These are phyloP conservation scores for Parasarocladium wereldwijsianum DNA, from an alignment of 2,329 filamentous ascomycete species.

Conservation along the genomic window DNA sequence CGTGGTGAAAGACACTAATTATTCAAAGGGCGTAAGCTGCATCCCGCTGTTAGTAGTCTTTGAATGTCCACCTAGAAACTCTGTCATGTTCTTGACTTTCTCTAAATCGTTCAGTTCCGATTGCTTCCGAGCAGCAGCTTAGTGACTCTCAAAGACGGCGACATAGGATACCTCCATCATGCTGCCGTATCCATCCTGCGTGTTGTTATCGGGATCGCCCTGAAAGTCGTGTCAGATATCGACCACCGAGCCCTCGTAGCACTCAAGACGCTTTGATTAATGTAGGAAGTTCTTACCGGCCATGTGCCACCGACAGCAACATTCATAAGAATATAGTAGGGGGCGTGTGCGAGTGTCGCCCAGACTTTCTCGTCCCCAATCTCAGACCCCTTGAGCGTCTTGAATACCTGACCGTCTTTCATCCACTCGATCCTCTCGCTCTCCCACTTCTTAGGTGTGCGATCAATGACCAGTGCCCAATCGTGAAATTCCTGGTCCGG, in stretches of 20 bases:
- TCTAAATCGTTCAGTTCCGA: too few species aligned
- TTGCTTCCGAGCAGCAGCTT: too few species aligned
- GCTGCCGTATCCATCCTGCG: constrained; percentile 20
- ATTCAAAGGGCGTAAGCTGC: too few species aligned
- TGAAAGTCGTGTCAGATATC: constrained; percentile 5
- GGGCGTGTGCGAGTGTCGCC: constrained; percentile 25
- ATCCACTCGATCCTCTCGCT: constrained; percentile 33
- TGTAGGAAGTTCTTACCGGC: constrained; percentile 15
- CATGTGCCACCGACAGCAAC: constrained; percentile 31
- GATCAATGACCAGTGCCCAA: constrained; percentile 33
- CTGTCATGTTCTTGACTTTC: too few species aligned
- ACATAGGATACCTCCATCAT: constrained; percentile 27
- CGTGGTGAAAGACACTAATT: too few species aligned
- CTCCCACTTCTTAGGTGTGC: constrained; percentile 26
- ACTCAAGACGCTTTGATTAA: not conserved
- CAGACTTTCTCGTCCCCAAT: constrained; percentile 26
- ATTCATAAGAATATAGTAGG: constrained; percentile 31
- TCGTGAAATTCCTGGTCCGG: constrained; percentile 31
- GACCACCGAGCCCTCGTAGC: not conserved
- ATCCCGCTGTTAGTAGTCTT: too few species aligned
- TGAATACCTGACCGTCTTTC: constrained; percentile 27
- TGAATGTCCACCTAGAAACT: too few species aligned
- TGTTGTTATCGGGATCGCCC: constrained; percentile 18
- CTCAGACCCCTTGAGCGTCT: constrained; percentile 24
- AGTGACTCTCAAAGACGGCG: constrained; percentile 20